Evolutionary conservation across 2,329 filamentous ascomycete genomes (phyloP).

Genomic region (Harringtonia aguacate): DNA sequence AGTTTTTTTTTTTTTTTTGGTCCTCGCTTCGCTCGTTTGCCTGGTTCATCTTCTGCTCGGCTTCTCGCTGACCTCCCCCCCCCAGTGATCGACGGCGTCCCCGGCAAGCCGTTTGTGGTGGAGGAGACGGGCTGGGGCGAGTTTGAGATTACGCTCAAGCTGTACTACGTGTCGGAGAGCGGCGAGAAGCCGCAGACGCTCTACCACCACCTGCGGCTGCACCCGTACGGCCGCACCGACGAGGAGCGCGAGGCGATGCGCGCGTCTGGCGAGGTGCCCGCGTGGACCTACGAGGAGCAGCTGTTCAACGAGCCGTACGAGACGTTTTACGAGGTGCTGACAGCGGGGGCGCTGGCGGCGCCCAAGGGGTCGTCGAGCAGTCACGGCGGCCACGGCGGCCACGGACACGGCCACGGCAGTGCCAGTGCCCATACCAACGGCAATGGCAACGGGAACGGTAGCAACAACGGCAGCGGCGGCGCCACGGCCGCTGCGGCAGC

Average conservation of each 20-base stretch:
- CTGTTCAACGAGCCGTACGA: conserved; percentile 97
- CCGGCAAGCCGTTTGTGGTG: conserved; percentile 64
- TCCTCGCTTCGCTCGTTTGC: not conserved
- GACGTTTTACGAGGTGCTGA: conserved; percentile 80
- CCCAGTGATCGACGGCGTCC: conserved; percentile 59
- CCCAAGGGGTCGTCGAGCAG: too few species aligned
- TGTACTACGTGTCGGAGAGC: conserved; percentile 82
- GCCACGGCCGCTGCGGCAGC: conserved; percentile 27
- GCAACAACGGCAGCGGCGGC: conserved; percentile 28
- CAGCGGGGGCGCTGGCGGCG: conserved; percentile 51
- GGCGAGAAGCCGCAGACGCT: conserved; percentile 93
- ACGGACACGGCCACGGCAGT: conserved; percentile 23
- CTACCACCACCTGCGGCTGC: conserved; percentile 83
- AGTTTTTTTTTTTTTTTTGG: conserved; percentile 13
- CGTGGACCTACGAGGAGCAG: conserved; percentile 85
- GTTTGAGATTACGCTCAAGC: conserved; percentile 90
- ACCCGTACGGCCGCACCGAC: conserved; percentile 79
- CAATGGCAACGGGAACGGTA: conserved; percentile 30
- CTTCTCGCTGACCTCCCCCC: not conserved
- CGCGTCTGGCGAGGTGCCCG: conserved; percentile 52
- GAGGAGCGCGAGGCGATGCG: conserved; percentile 54
- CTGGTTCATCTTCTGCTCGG: too few species aligned
- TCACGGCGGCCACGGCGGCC: conserved; percentile 39
- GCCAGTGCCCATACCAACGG: conserved; percentile 54
- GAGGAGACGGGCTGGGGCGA: conserved; percentile 95